phyloP scores from a whole-genome alignment of 2,329 filamentous ascomycete species.

The Xylaria multiplex region DNA sequence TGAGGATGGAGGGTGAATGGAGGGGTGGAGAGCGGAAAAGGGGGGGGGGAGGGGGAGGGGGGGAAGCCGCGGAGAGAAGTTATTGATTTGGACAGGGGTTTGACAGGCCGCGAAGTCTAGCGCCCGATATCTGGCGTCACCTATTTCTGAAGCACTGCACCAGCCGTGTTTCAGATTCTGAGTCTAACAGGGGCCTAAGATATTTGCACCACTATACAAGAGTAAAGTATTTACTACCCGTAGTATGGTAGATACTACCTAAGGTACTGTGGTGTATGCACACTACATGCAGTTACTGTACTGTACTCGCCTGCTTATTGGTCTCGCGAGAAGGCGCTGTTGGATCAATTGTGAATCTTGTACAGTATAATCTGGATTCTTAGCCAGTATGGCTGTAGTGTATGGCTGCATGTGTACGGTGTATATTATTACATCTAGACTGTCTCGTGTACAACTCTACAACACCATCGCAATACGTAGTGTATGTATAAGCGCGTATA shows the following conservation, averaged over 20 bases:
- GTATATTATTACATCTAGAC: too few relatives aligned
- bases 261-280: too few relatives aligned
- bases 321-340: constrained; percentile 44
- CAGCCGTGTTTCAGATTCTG: constrained; percentile 60
- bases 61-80: too few relatives aligned
- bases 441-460: too few relatives aligned
- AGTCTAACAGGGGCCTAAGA: constrained; percentile 27
- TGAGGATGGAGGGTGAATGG: constrained; percentile 22
- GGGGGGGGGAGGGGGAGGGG: constrained; percentile 2
- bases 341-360: neutral
- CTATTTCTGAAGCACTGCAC: constrained; percentile 60
- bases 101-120: constrained; percentile 49
- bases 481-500: too few relatives aligned
- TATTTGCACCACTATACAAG: neutral
- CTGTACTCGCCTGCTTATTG: constrained; percentile 29
- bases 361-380: constrained; percentile 1
- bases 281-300: neutral
- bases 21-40: constrained; percentile 2
- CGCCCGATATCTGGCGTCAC: constrained; percentile 50
- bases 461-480: too few relatives aligned
- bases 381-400: too few relatives aligned
- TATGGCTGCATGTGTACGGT: neutral
- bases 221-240: too few relatives aligned
- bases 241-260: too few relatives aligned
- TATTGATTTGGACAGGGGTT: constrained; percentile 38